Conservation (phyloP, 768 basidiomycete genomes). For the Auricularia sp. region DNA sequence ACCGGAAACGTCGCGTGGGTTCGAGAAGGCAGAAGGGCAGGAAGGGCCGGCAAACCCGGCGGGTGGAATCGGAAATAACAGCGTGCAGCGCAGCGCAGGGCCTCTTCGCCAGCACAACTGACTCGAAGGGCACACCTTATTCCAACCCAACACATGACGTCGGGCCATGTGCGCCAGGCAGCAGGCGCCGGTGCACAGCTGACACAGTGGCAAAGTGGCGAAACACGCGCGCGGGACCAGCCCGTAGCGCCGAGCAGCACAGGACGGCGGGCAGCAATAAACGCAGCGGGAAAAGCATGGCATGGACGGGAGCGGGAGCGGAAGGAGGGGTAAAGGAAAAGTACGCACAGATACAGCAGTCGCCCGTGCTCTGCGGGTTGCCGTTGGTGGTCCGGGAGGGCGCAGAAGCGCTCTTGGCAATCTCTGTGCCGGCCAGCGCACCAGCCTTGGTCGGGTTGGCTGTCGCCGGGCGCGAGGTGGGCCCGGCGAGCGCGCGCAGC, state of each 20-base stretch:
- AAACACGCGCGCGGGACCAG: no score
- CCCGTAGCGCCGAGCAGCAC: no score
- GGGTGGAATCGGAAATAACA: no score
- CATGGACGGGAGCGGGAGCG: neutral
- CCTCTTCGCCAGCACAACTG: no score
- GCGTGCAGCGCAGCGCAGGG: no score
- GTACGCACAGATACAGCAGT: slow-evolving; percentile 87
- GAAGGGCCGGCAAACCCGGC: neutral
- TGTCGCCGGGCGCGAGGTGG: slow-evolving; percentile 15
- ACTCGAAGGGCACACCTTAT: no score
- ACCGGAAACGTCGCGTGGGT: no score
- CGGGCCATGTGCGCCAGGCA: no score
- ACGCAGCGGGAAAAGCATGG: neutral
- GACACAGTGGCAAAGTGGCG: no score
- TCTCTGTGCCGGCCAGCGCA: slow-evolving; percentile 2
- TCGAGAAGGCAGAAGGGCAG: slow-evolving; percentile 1
- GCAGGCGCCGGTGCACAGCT: no score
- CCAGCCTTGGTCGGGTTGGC: slow-evolving; percentile 9
- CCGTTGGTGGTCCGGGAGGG: neutral
- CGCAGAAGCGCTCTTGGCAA: neutral
- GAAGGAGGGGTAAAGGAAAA: neutral
- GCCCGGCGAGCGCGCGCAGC: slow-evolving; percentile 55
- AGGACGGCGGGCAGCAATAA: no score
- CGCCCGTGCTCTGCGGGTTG: slow-evolving; percentile 18
- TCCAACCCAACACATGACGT: no score